Evolutionary conservation across 1,284 basidiomycete species (phyloP).

Genomic region (Moesziomyces parantarcticus): DNA sequence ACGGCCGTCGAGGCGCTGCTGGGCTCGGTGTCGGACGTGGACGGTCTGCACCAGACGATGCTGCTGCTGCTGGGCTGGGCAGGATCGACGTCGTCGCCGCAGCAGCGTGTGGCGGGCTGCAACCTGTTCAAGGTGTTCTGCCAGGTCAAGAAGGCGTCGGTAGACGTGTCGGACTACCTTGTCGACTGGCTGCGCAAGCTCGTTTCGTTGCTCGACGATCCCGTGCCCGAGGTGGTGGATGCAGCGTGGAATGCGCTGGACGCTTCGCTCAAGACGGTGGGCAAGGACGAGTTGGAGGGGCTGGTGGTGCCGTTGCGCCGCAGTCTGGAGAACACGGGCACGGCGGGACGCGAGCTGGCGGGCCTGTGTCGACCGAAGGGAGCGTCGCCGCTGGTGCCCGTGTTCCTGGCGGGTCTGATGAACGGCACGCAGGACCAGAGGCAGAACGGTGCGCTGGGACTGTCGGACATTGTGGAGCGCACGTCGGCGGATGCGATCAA

Average conservation of each 20-base stretch:
- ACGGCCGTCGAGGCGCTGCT: slow-evolving; percentile 55
- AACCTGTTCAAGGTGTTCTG: slow-evolving; percentile 59
- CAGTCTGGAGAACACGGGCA: slow-evolving; percentile 86
- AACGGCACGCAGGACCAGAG: slow-evolving; percentile 71
- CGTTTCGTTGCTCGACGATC: slow-evolving; percentile 85
- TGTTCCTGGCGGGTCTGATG: slow-evolving; percentile 83
- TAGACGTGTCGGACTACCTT: slow-evolving; percentile 73
- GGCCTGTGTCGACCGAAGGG: slow-evolving; percentile 92
- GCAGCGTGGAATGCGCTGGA: slow-evolving; percentile 88
- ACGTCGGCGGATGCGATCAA: slow-evolving; percentile 91
- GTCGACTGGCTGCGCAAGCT: slow-evolving; percentile 96
- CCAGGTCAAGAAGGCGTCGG: slow-evolving; percentile 51
- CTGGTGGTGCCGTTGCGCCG: slow-evolving; percentile 77
- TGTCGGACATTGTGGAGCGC: slow-evolving; percentile 91
- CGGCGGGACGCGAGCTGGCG: slow-evolving; percentile 80
- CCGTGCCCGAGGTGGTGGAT: slow-evolving; percentile 78
- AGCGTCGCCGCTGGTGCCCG: slow-evolving; percentile 84
- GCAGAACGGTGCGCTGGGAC: slow-evolving; percentile 93
- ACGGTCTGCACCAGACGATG: slow-evolving; percentile 66
- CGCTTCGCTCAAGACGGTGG: slow-evolving; percentile 86
- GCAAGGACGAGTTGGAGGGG: slow-evolving; percentile 89
- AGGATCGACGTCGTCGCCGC: slow-evolving; percentile 41
- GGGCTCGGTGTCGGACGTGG: slow-evolving; percentile 54
- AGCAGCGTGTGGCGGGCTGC: slow-evolving; percentile 56
- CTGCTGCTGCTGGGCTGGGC: slow-evolving; percentile 65